Conservation (phyloP, 441 rosid genomes). For the Flueggea neowawraea region DNA sequence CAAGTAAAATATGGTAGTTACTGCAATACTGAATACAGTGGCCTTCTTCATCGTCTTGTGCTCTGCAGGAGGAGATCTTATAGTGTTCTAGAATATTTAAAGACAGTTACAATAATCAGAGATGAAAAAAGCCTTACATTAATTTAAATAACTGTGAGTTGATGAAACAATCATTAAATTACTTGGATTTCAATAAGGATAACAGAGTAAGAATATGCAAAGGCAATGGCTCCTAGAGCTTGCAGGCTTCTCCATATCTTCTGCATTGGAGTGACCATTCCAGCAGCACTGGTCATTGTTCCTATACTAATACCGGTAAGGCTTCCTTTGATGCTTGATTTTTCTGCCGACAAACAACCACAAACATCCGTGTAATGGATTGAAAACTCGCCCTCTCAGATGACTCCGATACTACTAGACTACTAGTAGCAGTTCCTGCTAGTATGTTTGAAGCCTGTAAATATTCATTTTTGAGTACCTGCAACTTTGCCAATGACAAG, state of each 20-base stretch:
- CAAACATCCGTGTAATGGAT: no score
- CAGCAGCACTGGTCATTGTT: slow-evolving; percentile 33
- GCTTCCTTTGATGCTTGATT: slow-evolving; percentile 54
- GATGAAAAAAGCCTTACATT: neutral
- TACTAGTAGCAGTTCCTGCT: no score
- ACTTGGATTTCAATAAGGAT: slow-evolving; percentile 83
- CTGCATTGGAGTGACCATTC: slow-evolving; percentile 46
- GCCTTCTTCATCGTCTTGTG: slow-evolving; percentile 71
- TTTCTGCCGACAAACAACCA: slow-evolving; percentile 23
- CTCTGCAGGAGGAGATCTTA: slow-evolving; percentile 75
- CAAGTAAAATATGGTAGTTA: slow-evolving; percentile 66
- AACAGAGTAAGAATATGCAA: slow-evolving; percentile 72
- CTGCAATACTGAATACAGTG: slow-evolving; percentile 40
- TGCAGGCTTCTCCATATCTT: slow-evolving; percentile 84
- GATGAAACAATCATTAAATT: neutral
- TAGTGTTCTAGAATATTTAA: slow-evolving; percentile 42
- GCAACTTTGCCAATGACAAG: slow-evolving; percentile 75
- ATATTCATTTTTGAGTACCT: slow-evolving; percentile 26
- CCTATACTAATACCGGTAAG: slow-evolving; percentile 65
- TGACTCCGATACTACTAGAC: no score
- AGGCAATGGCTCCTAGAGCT: slow-evolving; percentile 78
- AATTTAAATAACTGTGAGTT: neutral
- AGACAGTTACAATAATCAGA: no score
- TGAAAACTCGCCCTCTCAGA: no score
- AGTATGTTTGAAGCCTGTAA: neutral